Evolutionary conservation across 495 filamentous ascomycete species (phyloP).

Genomic region (Daldinia bambusicola): DNA sequence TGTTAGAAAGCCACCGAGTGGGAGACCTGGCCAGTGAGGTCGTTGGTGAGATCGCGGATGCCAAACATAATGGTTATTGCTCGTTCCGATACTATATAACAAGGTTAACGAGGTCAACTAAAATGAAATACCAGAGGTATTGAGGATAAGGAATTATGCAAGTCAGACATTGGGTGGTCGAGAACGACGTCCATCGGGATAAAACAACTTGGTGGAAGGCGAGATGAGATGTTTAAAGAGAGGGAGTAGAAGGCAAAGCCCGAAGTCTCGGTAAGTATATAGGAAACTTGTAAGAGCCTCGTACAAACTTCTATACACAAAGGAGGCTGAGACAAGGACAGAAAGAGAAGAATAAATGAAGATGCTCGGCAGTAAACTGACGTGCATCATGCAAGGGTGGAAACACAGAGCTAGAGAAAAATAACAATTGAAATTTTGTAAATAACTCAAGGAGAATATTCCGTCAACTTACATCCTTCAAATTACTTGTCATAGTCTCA

Average conservation of each 20-base stretch:
- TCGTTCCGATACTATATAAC: slow-evolving; percentile 35
- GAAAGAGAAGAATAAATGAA: slow-evolving; percentile 3
- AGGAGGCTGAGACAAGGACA: slow-evolving; percentile 34
- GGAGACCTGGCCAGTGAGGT: slow-evolving; percentile 45
- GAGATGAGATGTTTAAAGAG: slow-evolving; percentile 25
- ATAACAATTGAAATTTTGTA: neutral
- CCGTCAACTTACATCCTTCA: slow-evolving; percentile 30
- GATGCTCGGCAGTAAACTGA: slow-evolving; percentile 13
- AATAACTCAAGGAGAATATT: neutral
- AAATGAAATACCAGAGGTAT: slow-evolving; percentile 17
- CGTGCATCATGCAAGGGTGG: slow-evolving; percentile 3
- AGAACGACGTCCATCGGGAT: slow-evolving; percentile 17
- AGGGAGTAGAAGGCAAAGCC: slow-evolving; percentile 4
- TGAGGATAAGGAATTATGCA: slow-evolving; percentile 8
- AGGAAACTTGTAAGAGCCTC: neutral
- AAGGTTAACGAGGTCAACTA: slow-evolving; percentile 24
- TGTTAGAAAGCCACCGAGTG: slow-evolving; percentile 42
- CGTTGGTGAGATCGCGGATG: slow-evolving; percentile 35
- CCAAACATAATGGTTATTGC: slow-evolving; percentile 42
- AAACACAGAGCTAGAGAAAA: neutral
- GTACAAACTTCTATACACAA: slow-evolving; percentile 24
- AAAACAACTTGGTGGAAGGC: slow-evolving; percentile 24
- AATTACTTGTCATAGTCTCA: slow-evolving; percentile 21
- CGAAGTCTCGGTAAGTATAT: slow-evolving; percentile 4
- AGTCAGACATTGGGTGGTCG: slow-evolving; percentile 14